Base-by-base conservation (phyloP, 495 filamentous ascomycete species). In the Penicillium salamii region DNA sequence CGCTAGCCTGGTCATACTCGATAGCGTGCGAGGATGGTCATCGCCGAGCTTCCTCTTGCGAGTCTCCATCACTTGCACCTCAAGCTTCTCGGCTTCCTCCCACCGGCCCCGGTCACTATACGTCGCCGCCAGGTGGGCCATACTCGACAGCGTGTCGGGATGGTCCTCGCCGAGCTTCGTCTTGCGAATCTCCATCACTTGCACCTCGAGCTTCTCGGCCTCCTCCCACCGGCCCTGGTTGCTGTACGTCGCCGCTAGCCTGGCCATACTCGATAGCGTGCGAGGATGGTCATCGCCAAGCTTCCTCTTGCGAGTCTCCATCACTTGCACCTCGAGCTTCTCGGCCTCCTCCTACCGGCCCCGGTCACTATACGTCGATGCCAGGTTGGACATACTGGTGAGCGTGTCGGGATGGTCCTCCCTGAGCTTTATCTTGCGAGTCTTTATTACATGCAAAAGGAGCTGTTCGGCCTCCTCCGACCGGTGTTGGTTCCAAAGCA, bases 161-260 rank as follows among this genome's bases (percentile, higher is more conserved):
- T 38, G 18, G 35, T 38, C 35, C 18, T 13, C 35, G 7, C 35
- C 35, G 36, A 38, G 36, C 7, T 21, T 38, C 4, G 2, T 21
- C 42, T 46, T 46, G 3, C 44, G n/a, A 19, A 6, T 29, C 32
- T 46, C 32, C 20, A 46, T 36, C 3, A 46, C 44, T 11, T 46
- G 32, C 18, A 46, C 0, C 1, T 17, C 0, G 31, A 46, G 36
- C 55, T 62, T 57, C 6, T 62, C 35, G 1, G 35, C 55, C 44
- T 66, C 57, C 13, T 52, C 18, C 50, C 53, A 69, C 5, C 62
- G 57, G 20, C 62, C 62, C 37, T 63, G 35, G 9, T 12, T 38
- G 7, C 35, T 7, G 3, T 8, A 21, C 6, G 18, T 21, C 18
- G 35, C 18, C 18, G 35, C 35, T 43, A 51, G n/a, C n/a, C n/a